Evolutionary conservation across 2,329 filamentous ascomycete species (phyloP), one percentile per base, ranked within the genome.

Genomic region (Hymenoscyphus linearis): DNA sequence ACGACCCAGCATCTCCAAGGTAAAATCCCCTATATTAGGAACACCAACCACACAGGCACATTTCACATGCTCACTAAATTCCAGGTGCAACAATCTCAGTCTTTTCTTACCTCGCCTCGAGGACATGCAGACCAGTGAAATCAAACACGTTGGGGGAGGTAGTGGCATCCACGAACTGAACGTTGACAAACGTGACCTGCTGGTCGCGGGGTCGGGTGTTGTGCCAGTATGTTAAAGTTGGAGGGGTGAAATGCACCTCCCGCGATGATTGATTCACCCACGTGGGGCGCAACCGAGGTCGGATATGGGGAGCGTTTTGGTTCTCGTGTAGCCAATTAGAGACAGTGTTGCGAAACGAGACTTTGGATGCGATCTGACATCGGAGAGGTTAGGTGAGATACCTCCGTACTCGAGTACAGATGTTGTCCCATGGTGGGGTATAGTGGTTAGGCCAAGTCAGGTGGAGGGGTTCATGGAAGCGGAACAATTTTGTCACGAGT

Each of bases 191-290:
- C 40, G 40, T 47, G 40, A 47, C 40, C 40, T 10, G 14, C n/a
- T 47, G 40, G 40, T 47, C 40, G 40, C 40, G 40, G 40, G 40
- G 37, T 40, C 12, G 12, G 36, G 18, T 47, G 18, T 22, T 47
- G 18, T 22, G 40, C 2, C 9, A 25, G 37, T n/a, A n/a, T 40
- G 5, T 3, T 2, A 7, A 47, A 25, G 7, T 18, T 44, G 40
- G n/a, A 47, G 40, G 9, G 18, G 9, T 22, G 3, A 12, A 53
- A 14, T 64, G 59, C 64, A 62, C 64, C 63, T 63, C 47, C 40
- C 40, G 62, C 59, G 59, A 34, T 61, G 61, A 62, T 40, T 64
- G 47, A 60, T 61, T 61, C 31, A 58, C 60, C 62, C 66, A 67
- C 64, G 66, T 67, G 66, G 31, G n/a, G 54, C 18, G 5, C 16